Base-by-base conservation (phyloP, 305 asterid genomes). In the Solanum hybrid region DNA sequence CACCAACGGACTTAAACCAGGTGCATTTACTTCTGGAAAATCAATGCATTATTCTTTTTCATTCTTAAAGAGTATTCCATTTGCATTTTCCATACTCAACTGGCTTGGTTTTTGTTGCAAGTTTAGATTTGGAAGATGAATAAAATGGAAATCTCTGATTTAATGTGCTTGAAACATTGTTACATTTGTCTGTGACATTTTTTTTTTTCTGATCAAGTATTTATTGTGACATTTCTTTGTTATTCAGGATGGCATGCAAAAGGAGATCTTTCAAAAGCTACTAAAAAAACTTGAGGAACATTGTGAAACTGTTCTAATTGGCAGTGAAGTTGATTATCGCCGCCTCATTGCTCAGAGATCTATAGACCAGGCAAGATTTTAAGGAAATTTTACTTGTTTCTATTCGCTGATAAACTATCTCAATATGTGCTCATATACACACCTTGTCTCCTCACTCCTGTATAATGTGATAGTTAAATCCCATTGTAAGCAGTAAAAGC, bases 161-260 rank as follows among this genome's bases (percentile, higher is more conserved):
- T 20, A 51, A 84, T 45, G 76, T 84, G 76, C 88, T 84, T 84
- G 31, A 84, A 20, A 29, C 41, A 51, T 84, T 20, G 76, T 31
- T 84, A 51, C 37, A 31, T 84, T 38, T 84, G 14, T 57, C 24
- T 24, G 41, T 37, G 70, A 45, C 36, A n/a, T 61, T 72, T 65
- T 39, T 36, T 38, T 68, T 89, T 39, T 33, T 75, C 68, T 34
- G 88, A 72, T 76, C 17, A 75, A 83, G 72, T 73, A 73, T 73
- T 57, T 88, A 33, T 87, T 29, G 37, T 37, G 70, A 72, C 27
- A 61, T 78, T 72, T 38, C 75, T 39, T 38, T 89, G 87, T 38
- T 86, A 78, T 90, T 57, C 95, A 97, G 99, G 99, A 97, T 93
- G 99, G 99, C 87, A 97, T 97, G 99, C 99, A 97, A 90, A 95